Evolutionary conservation across 1,139 yeast species (phyloP), one percentile per base, ranked within the genome.

Genomic region (Kodamaea plutei): DNA sequence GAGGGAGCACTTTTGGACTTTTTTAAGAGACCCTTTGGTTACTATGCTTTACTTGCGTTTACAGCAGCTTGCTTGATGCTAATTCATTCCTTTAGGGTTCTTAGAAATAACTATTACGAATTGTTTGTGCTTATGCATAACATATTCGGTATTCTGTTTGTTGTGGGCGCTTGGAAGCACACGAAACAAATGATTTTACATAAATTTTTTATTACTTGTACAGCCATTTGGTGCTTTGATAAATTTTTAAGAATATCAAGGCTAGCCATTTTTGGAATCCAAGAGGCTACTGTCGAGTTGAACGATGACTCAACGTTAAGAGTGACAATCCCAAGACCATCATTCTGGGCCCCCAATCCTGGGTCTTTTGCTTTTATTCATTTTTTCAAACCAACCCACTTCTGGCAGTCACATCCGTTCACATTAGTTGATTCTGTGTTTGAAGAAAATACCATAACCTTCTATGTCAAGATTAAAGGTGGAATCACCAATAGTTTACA

Each of bases 321-420:
- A 21, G 52, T 49, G 14, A 31, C 37, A 10, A 40, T 47, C 9
- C 36, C 41, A 3, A 38, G 36, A 10, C 50, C 50, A 4, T 18
- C 34, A 2, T 39, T 34, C 33, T 49, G 53, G 52, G 39, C 28
- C 16, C 41, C 52, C 4, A 25, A 30, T 20, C 45, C 50, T 4
- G 40, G 44, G 26, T 30, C 40, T 10, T 47, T 41, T 35, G 44
- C 50, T 2, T 49, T 36, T 36, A 32, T 50, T 20, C 41, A 46
- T 38, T 48, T 50, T 31, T 29, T 47, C 25, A 35, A 43, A 15
- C 44, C 49, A 3, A 25, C 45, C 2, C 35, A 42, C 25, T 49
- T 50, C 37, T 50, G 52, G 52, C 53, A 49, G 29, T 43, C 53
- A 4, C 53, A 49, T 30, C 55, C 54, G 4, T 48, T 48, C 20